Evolutionary conservation across 495 filamentous ascomycete species (phyloP).

Genomic region (Daldinia grandis): DNA sequence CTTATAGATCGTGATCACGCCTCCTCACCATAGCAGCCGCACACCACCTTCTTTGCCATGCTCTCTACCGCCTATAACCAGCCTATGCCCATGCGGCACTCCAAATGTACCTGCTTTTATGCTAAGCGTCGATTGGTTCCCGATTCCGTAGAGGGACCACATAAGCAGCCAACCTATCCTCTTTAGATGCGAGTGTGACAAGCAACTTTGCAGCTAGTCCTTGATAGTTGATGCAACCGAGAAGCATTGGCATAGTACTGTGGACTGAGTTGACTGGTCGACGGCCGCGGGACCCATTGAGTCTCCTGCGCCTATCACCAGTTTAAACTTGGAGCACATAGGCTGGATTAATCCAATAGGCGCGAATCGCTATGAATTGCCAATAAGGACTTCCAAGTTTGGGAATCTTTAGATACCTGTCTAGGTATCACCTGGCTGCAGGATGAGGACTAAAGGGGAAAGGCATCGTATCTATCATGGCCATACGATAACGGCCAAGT

Average conservation of each 20-base stretch:
- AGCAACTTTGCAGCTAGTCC: conserved; percentile 28
- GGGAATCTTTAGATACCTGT: conserved; percentile 26
- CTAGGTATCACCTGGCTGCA: conserved; percentile 39
- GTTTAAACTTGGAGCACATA: conserved; percentile 18
- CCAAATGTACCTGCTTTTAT: conserved; percentile 40
- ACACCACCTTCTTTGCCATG: conserved; percentile 34
- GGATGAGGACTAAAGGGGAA: conserved; percentile 37
- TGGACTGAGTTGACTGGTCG: conserved; percentile 35
- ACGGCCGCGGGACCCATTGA: conserved; percentile 26
- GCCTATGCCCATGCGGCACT: conserved; percentile 26
- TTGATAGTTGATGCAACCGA: conserved; percentile 28
- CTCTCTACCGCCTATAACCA: not conserved
- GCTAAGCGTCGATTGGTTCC: conserved; percentile 37
- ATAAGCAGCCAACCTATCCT: conserved; percentile 20
- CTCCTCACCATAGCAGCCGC: conserved; percentile 27
- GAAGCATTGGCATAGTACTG: conserved; percentile 29
- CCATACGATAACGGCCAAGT: conserved; percentile 41
- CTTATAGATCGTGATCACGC: conserved; percentile 40
- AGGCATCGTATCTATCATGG: conserved; percentile 29
- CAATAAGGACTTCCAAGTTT: conserved; percentile 24
- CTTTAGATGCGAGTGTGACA: conserved; percentile 40
- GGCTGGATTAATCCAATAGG: conserved; percentile 32
- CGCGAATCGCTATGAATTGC: conserved; percentile 13
- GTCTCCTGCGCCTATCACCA: conserved; percentile 35
- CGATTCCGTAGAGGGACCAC: conserved; percentile 29